Percentiles rank a stretch among this genome's conserved stretches.
These are phyloP conservation scores for Lecanosticta acicola DNA, from an alignment of 2,329 filamentous ascomycete species.

Conservation along the genomic window DNA sequence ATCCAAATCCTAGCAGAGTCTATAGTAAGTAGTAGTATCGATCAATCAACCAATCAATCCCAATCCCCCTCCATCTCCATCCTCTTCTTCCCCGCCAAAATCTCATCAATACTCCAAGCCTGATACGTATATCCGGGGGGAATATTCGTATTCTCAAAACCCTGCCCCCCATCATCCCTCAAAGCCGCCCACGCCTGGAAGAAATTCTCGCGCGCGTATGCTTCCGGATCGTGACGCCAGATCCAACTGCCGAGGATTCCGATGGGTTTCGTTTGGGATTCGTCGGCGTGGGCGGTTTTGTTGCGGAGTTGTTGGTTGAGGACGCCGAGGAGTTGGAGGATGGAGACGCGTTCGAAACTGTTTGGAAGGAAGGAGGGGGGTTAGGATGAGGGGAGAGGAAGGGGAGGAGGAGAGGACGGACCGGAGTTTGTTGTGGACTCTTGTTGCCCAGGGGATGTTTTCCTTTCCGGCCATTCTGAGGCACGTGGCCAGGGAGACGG, in stretches of 20 bases:
- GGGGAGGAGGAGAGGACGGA: no score
- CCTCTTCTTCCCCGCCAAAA: constrained; percentile 1
- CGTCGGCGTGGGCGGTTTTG: background rate
- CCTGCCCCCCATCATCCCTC: background rate
- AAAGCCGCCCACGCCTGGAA: constrained; percentile 1
- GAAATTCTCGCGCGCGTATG: constrained; percentile 4
- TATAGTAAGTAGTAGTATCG: no score
- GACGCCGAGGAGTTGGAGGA: constrained; percentile 17
- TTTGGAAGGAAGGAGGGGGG: no score
- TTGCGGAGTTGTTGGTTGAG: constrained; percentile 7
- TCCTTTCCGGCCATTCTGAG: constrained; percentile 40
- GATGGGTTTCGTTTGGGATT: background rate
- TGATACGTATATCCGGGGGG: background rate
- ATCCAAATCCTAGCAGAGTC: no score
- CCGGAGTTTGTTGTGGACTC: constrained; percentile 31
- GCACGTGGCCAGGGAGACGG: constrained; percentile 42
- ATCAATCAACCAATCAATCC: no score
- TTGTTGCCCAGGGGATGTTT: constrained; percentile 28
- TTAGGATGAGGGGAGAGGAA: no score
- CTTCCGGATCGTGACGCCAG: constrained; percentile 6
- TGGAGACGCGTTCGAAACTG: constrained; percentile 18
- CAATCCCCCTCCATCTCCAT: constrained; percentile 7
- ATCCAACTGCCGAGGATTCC: constrained; percentile 4
- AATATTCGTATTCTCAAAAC: constrained; percentile 1
- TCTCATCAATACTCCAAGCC: constrained; percentile 4